Base-by-base conservation (phyloP, 2,329 filamentous ascomycete species). In the Colletotrichum abscissum region DNA sequence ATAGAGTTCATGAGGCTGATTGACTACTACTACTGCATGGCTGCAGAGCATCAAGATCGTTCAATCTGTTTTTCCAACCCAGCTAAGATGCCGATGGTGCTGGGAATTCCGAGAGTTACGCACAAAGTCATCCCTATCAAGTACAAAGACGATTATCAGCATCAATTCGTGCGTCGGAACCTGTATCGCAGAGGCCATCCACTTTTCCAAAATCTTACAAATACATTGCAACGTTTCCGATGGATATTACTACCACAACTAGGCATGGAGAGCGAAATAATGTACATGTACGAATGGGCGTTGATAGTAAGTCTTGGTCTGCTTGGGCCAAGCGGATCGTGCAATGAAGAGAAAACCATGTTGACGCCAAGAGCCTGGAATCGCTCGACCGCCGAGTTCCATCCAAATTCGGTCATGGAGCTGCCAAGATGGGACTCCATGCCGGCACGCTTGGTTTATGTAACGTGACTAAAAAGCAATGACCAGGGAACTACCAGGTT, bases 401-500 rank as follows among this genome's bases (percentile, higher is more conserved):
- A 26, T 58, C 60, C 60, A 64, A 12, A 70, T 70, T 35, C 4
- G 54, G 55, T 11, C 54, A 11, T 65, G 38, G 38, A 67, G 33
- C 56, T 26, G 54, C 42, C 67, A 54, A 66, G 55, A 54, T 33
- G 30, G 19, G n/a, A 24, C 30, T 12, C 63, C 56, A 16, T 56
- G 59, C 63, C 33, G 6, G 22, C 22, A 19, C 9, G 6, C 35
- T 28, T 24, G 24, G 19, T 24, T 52, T 57, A 71, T 67, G 63
- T 63, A 60, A 59, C 46, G 19, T 55, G 24, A 60, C 22, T 16
- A 46, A 30, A 56, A 30, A 24, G 16, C 16, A 49, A 2, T 52
- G 33, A 62, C 56, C 30, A 60, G 63, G 68, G 64, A 16, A n/a
- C 11, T 46, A 55, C 63, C 69, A 38, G 69, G 69, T 58, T 68